phyloP scores from a whole-genome alignment of 2,329 filamentous ascomycete genomes.

The Lachnellula subtilissima region DNA sequence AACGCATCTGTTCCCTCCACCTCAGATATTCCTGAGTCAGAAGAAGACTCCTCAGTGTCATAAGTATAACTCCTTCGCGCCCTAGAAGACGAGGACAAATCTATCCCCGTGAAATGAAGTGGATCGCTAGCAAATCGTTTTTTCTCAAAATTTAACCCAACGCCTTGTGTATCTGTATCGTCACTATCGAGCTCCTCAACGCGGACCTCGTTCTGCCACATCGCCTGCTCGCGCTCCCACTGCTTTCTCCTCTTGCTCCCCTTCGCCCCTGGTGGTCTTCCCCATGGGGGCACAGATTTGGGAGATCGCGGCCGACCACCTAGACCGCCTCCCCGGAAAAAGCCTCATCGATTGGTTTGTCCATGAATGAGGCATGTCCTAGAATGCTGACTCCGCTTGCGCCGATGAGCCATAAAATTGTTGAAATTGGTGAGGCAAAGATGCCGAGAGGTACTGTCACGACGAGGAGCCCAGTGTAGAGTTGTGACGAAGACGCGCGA shows the following conservation, averaged over 20 bases:
- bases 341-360: slow-evolving; percentile 99
- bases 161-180: slow-evolving; percentile 51
- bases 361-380: slow-evolving; percentile 91
- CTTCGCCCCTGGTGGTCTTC: slow-evolving; percentile 96
- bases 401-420: slow-evolving; percentile 91
- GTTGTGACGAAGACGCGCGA: slow-evolving; percentile 82
- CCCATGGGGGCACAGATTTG: slow-evolving; percentile 87
- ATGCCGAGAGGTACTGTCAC: slow-evolving; percentile 81
- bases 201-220: slow-evolving; percentile 44
- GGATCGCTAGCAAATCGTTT: slow-evolving; percentile 55
- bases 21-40: slow-evolving; percentile 37
- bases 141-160: slow-evolving; percentile 44
- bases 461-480: slow-evolving; percentile 84
- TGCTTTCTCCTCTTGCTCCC: slow-evolving; percentile 56
- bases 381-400: slow-evolving; percentile 90
- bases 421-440: slow-evolving; percentile 77
- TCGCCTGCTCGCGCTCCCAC: slow-evolving; percentile 44
- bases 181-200: slow-evolving; percentile 65
- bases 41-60: slow-evolving; percentile 43
- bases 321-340: slow-evolving; percentile 99
- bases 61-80: slow-evolving; percentile 27
- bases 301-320: slow-evolving; percentile 99
- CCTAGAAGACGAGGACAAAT: slow-evolving; percentile 41
- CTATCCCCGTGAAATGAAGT: slow-evolving; percentile 56
- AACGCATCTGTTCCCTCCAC: slow-evolving; percentile 49